Evolutionary conservation across 2,329 filamentous ascomycete genomes (phyloP).

Genomic region (Aureobasidium sp.): DNA sequence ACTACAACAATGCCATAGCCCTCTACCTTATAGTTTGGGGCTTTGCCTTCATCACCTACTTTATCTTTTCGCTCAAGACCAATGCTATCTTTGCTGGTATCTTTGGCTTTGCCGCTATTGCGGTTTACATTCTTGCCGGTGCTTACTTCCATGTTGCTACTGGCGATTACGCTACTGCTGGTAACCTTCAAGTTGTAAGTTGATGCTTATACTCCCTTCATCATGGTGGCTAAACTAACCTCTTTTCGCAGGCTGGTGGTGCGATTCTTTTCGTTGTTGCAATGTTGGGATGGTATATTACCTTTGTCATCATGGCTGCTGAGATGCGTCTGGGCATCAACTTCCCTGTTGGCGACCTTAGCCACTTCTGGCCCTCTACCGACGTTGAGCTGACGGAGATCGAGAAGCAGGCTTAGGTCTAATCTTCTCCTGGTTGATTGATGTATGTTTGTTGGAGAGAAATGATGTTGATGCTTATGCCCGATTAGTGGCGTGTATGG

Average conservation of each 20-base stretch:
- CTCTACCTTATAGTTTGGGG: conserved; percentile 46
- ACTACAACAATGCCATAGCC: conserved; percentile 41
- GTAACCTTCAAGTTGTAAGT: conserved; percentile 38
- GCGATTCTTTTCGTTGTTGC: conserved; percentile 38
- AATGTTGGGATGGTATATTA: conserved; percentile 44
- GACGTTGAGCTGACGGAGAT: conserved; percentile 15
- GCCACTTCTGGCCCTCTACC: conserved; percentile 35
- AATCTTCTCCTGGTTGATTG: not conserved
- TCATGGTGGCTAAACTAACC: not conserved
- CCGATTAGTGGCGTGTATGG: too few relatives aligned
- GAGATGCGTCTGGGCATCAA: conserved; percentile 44
- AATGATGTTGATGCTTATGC: not conserved
- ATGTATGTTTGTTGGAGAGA: not conserved
- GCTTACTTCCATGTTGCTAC: conserved; percentile 42
- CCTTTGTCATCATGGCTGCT: conserved; percentile 44
- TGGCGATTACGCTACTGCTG: conserved; percentile 35
- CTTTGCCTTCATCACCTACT: conserved; percentile 44
- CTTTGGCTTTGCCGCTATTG: conserved; percentile 39
- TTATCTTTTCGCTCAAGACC: conserved; percentile 43
- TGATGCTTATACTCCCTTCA: not conserved
- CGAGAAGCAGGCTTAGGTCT: conserved; percentile 19
- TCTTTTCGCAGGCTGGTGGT: conserved; percentile 25
- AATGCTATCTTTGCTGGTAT: conserved; percentile 43
- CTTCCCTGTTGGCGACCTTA: conserved; percentile 44
- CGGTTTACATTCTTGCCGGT: conserved; percentile 37